Evolutionary conservation across 352 stramenopile genomes (phyloP).

Genomic region (Pythium graminicola): DNA sequence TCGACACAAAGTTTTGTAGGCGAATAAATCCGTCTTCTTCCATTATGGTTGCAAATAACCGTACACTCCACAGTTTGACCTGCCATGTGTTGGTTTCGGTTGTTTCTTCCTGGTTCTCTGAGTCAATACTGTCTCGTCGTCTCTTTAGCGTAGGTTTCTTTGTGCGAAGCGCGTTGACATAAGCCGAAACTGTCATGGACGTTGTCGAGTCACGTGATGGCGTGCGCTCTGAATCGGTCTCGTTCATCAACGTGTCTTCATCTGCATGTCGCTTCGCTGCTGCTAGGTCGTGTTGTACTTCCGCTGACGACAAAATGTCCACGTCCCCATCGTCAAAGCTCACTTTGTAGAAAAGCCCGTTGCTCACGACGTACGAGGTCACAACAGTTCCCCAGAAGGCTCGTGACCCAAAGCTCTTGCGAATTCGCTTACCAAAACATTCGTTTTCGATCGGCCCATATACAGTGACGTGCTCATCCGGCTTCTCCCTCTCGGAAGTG

Average conservation of each 20-base stretch:
- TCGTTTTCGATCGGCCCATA: slow-evolving; percentile 21
- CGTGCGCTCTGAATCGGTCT: background rate
- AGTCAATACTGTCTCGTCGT: slow-evolving; percentile 7
- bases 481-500: background rate
- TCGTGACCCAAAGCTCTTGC: slow-evolving; percentile 61
- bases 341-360: slow-evolving; percentile 66
- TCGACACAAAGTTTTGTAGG: slow-evolving; percentile 48
- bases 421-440: slow-evolving; percentile 32
- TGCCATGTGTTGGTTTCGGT: slow-evolving; percentile 1
- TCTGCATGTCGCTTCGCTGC: slow-evolving; percentile 2
- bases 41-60: slow-evolving; percentile 65
- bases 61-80: slow-evolving; percentile 48
- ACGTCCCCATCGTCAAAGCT: slow-evolving; percentile 80
- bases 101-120: background rate
- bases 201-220: background rate
- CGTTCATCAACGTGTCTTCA: slow-evolving; percentile 4
- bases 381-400: slow-evolving; percentile 66
- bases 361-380: slow-evolving; percentile 42
- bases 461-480: slow-evolving; percentile 18
- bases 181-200: background rate
- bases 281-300: slow-evolving; percentile 40
- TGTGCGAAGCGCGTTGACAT: slow-evolving; percentile 11
- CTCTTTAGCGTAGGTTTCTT: slow-evolving; percentile 17
- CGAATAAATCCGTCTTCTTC: slow-evolving; percentile 44
- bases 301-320: slow-evolving; percentile 51